Percentiles rank a stretch among this genome's conserved stretches.
These are phyloP conservation scores for Murraya paniculata DNA, from an alignment of 345 rosid species.

Conservation along the genomic window DNA sequence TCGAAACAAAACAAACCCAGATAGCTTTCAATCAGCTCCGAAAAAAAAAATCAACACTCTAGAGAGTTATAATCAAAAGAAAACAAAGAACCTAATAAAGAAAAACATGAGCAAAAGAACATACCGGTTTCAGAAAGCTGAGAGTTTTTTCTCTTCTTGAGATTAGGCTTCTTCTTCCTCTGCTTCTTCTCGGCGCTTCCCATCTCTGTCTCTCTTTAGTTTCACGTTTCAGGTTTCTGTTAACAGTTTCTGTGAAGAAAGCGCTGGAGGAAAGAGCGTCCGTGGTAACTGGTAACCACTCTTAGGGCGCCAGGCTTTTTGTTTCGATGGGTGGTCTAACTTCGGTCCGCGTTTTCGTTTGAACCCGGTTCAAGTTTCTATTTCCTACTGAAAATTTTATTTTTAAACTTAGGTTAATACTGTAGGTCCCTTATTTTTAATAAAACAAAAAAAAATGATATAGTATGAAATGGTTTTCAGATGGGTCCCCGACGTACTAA, in stretches of 20 bases:
- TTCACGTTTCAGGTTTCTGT: not conserved
- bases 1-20: not conserved
- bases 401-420: too few species aligned
- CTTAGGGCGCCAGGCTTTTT: not conserved
- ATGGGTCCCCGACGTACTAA: too few species aligned
- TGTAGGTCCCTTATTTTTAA: too few species aligned
- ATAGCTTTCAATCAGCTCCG: not conserved
- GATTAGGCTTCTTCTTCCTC: not conserved
- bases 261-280: not conserved
- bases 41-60: not conserved
- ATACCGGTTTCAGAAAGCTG: not conserved
- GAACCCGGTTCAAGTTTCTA: not conserved
- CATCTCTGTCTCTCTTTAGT: not conserved
- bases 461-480: too few species aligned
- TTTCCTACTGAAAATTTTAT: not conserved
- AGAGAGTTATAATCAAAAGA: not conserved
- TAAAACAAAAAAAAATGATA: too few species aligned
- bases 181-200: conserved; percentile 1
- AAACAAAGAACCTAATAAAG: not conserved
- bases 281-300: not conserved
- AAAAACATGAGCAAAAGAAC: not conserved
- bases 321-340: not conserved
- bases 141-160: not conserved
- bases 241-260: not conserved
- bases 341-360: not conserved